Evolutionary conservation across 176 grass and related monocot species (phyloP), one percentile per base, ranked within the genome.

Genomic region (Musa acuminata): DNA sequence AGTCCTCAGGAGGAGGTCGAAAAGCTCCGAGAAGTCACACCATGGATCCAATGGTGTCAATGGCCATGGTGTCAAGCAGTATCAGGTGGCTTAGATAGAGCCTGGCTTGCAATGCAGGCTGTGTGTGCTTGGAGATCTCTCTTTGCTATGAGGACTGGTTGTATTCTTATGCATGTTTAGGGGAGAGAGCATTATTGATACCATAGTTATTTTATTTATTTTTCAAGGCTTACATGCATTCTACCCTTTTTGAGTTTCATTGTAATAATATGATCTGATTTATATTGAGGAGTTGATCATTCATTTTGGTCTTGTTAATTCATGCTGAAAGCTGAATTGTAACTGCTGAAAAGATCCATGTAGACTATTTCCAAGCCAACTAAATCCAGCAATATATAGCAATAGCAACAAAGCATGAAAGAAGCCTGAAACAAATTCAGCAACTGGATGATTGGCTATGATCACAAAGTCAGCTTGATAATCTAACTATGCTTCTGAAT

Each of bases 1-100:
- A 73, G 88, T 91, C 72, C 74, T 94, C 51, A 78, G 73, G 51
- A 79, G 84, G 63, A 74, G 80, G 20, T 85, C 51, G 75, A 78
- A 67, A 1, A 73, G 71, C 55, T 50, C 79, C 27, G 74, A 82
- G 25, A 81, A 87, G 74, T 60, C 64, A 7, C 49, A 81, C 57
- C 66, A 59, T 26, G 49, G 62, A 11, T 1, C 75, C 35, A 75
- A 77, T 25, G 83, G 83, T 63, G 59, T 55, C 55, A 82, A 84
- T 55, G 88, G 76, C 75, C 24, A 78, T 63, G 80, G 82, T 59
- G 35, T 19, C 65, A 78, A 53, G 72, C 29, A 72, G 24, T 71
- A 87, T 20, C 65, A 86, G 51, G 75, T 27, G 62, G 84, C 64
- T 9, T 96, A 53, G 13, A 16, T 12, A n/a, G 13, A 3, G 57